Percentiles rank a stretch among this genome's conserved stretches.
Conservation (phyloP, 169 alveolate species). For the Plasmodium gallinaceum region DNA sequence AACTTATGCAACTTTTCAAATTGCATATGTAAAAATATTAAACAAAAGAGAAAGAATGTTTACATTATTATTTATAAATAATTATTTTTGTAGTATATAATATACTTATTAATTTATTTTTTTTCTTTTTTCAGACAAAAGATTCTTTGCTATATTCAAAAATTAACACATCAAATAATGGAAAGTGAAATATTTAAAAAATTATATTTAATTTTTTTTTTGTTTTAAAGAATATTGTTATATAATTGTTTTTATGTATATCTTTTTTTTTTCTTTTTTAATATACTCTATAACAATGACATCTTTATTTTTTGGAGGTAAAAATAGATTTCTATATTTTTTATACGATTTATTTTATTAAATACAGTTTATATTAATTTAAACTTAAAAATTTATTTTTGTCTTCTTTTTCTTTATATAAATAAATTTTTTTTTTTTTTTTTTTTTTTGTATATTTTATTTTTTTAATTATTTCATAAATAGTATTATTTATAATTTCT, state of each 20-base stretch:
- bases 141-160: conserved; percentile 67
- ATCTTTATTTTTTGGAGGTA: background rate
- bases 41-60: background rate
- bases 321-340: background rate
- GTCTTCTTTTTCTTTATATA: no score
- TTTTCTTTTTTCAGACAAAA: conserved; percentile 37
- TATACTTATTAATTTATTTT: background rate
- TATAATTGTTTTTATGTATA: background rate
- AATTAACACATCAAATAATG: conserved; percentile 46
- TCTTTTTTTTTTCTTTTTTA: background rate
- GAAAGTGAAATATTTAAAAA: conserved; percentile 14
- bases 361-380: no score
- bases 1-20: conserved; percentile 41
- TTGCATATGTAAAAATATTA: conserved; percentile 27
- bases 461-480: no score
- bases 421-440: no score
- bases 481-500: no score
- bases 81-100: background rate
- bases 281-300: background rate
- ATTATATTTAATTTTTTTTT: conserved; percentile 12
- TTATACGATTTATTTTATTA: no score
- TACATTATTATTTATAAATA: background rate
- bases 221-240: conserved; percentile 8
- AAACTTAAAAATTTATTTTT: no score
- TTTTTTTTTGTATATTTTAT: no score